These are phyloP conservation scores for Trametes pubescens DNA, from an alignment of 1,284 basidiomycete genomes.

Conservation along the genomic window DNA sequence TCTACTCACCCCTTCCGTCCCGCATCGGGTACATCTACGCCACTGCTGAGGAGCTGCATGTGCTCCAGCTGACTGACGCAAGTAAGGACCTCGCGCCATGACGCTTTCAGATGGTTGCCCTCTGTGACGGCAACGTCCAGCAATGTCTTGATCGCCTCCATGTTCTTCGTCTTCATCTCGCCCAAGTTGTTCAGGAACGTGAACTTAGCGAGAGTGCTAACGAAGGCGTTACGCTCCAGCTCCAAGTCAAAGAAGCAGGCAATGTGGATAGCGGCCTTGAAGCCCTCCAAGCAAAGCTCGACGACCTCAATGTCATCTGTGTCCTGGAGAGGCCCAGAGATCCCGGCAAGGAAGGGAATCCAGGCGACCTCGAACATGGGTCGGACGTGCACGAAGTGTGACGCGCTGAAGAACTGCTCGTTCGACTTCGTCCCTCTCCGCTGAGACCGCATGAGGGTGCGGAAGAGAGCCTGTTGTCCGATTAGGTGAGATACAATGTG, in stretches of 20 bases:
- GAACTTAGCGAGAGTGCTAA: slow-evolving; percentile 97
- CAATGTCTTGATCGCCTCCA: slow-evolving; percentile 96
- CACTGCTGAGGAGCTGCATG: slow-evolving; percentile 95
- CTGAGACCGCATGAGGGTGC: slow-evolving; percentile 89
- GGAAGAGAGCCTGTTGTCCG: slow-evolving; percentile 78
- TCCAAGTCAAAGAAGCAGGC: slow-evolving; percentile 96
- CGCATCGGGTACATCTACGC: slow-evolving; percentile 83
- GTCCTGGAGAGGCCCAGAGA: slow-evolving; percentile 92
- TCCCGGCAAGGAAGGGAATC: slow-evolving; percentile 95
- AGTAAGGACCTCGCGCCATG: slow-evolving; percentile 95
- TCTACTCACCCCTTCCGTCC: slow-evolving; percentile 76
- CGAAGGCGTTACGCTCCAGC: slow-evolving; percentile 94
- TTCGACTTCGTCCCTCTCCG: slow-evolving; percentile 75
- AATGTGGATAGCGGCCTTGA: slow-evolving; percentile 92
- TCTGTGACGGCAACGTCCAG: slow-evolving; percentile 93
- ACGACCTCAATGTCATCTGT: slow-evolving; percentile 93
- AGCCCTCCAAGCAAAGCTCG: slow-evolving; percentile 92
- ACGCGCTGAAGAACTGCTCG: slow-evolving; percentile 94
- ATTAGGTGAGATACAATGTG: background rate
- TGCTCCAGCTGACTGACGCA: slow-evolving; percentile 97
- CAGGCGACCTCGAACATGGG: slow-evolving; percentile 99
- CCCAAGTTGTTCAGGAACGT: slow-evolving; percentile 96
- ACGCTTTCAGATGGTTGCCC: slow-evolving; percentile 92
- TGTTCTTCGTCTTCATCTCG: slow-evolving; percentile 98
- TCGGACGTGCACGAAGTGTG: slow-evolving; percentile 92